Base-by-base conservation (phyloP, 163 green algal species). In the Chloroidium sp. region DNA sequence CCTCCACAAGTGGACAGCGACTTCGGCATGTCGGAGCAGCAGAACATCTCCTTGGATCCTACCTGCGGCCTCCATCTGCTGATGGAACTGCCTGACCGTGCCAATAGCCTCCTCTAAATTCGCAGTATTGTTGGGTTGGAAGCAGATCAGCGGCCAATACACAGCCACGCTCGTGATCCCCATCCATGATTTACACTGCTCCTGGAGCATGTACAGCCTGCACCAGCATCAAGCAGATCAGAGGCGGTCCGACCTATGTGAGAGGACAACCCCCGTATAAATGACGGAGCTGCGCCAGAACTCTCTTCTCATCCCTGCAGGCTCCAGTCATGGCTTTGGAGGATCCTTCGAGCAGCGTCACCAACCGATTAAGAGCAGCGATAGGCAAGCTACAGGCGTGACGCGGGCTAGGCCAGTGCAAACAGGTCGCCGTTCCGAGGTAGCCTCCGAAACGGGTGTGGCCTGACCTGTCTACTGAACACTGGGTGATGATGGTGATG, bases 91-190 rank as follows among this genome's bases (percentile, higher is more conserved):
- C 61, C 62, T 13, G 36, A 82, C 60, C 4, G 67, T 62, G 2
- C 36, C 13, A 3, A 69, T 79, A 0, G 81, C 81, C 1, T 36
- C 69, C 10, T 75, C 4, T 2, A 85, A 58, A 2, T 12, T 76
- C 3, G 80, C 67, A 12, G 74, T 75, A 67, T 83, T 79, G 68
- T 36, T 77, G 14, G 74, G 3, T 14, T 80, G 60, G 59, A 80
- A 79, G 80, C 62, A 80, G 58, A 76, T 61, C 0, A 81, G 81
- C n/a, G 81, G 81, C 62, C 64, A 79, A 78, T 91, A 90, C 36
- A 91, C 86, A 2, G 88, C 86, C 6, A 87, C 88, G 62, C 84
- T 89, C 69, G 89, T 90, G 77, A 90, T 77, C 12, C 88, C 88
- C 62, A 67, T 82, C 88, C 88, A 91, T 3, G 87, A 82, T 58